These are phyloP conservation scores for Globisporangium parvum DNA, from an alignment of 352 stramenopile species.

Conservation along the genomic window DNA sequence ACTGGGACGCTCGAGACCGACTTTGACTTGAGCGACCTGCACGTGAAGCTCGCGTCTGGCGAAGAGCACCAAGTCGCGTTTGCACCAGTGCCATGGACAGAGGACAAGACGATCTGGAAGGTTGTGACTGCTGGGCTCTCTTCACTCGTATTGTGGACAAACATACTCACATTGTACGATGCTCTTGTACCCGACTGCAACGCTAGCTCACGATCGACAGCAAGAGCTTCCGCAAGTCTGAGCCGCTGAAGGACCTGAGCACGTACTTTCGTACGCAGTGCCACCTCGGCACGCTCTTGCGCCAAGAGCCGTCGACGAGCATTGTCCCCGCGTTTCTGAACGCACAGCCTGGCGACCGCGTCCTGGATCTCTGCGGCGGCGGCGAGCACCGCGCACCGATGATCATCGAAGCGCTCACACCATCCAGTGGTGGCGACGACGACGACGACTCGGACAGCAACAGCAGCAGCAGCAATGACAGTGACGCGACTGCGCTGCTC, in stretches of 20 bases:
- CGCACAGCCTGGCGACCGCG: conserved; percentile 70
- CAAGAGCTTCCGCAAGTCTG: conserved; percentile 85
- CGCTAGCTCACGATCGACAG: conserved; percentile 45
- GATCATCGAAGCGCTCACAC: conserved; percentile 27
- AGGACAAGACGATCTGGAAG: conserved; percentile 71
- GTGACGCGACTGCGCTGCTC: conserved; percentile 16
- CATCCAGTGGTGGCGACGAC: no score
- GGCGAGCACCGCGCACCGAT: conserved; percentile 62
- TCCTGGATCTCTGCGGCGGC: conserved; percentile 66
- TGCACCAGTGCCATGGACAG: conserved; percentile 58
- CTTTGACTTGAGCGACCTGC: conserved; percentile 50
- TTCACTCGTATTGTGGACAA: background rate
- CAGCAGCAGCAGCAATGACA: background rate
- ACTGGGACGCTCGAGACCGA: conserved; percentile 64
- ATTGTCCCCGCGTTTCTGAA: conserved; percentile 93
- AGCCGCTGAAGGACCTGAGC: conserved; percentile 85
- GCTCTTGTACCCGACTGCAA: background rate
- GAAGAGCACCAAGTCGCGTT: conserved; percentile 52
- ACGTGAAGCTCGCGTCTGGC: conserved; percentile 50
- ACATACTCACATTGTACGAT: background rate
- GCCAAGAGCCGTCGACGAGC: conserved; percentile 95
- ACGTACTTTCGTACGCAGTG: conserved; percentile 90
- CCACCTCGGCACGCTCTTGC: conserved; percentile 84
- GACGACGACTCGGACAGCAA: no score
- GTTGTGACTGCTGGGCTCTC: background rate